A percentile compares a stretch with the other conserved stretches of the same genome.
Evolutionary conservation across 2,329 filamentous ascomycete genomes (phyloP).

Genomic region (Cercospora sesami): DNA sequence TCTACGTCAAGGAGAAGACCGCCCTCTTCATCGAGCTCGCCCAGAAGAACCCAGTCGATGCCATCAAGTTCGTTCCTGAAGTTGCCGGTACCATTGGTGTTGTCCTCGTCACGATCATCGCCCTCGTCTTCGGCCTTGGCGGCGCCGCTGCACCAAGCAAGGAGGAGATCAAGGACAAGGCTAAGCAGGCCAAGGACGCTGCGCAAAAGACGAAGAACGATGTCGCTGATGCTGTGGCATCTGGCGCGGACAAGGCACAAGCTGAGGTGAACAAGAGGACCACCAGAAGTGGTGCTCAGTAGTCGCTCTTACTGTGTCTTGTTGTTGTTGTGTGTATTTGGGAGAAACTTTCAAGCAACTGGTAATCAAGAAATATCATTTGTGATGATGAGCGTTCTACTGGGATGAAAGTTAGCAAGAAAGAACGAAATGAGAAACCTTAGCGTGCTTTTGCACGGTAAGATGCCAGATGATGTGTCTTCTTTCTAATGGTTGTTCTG

Average conservation of each 20-base stretch:
- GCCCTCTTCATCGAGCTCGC: constrained; percentile 86
- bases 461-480: neutral
- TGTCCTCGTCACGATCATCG: constrained; percentile 67
- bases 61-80: constrained; percentile 87
- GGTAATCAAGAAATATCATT: neutral
- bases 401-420: neutral
- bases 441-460: neutral
- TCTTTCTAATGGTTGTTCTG: neutral
- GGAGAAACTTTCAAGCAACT: neutral
- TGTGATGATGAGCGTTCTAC: neutral
- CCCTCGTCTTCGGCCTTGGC: constrained; percentile 64
- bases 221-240: constrained; percentile 63
- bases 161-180: constrained; percentile 67
- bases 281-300: constrained; percentile 28
- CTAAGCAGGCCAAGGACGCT: constrained; percentile 74
- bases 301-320: neutral
- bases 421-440: neutral
- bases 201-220: constrained; percentile 66
- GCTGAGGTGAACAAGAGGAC: constrained; percentile 59
- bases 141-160: constrained; percentile 65
- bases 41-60: constrained; percentile 78
- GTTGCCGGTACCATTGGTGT: constrained; percentile 78
- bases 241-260: constrained; percentile 73
- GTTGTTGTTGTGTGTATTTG: neutral
- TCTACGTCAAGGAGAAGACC: constrained; percentile 87